A percentile compares a stretch with the other conserved stretches of the same genome.
phyloP scores from a whole-genome alignment of 2,329 filamentous ascomycete genomes.

The Pseudogymnoascus sp. region DNA sequence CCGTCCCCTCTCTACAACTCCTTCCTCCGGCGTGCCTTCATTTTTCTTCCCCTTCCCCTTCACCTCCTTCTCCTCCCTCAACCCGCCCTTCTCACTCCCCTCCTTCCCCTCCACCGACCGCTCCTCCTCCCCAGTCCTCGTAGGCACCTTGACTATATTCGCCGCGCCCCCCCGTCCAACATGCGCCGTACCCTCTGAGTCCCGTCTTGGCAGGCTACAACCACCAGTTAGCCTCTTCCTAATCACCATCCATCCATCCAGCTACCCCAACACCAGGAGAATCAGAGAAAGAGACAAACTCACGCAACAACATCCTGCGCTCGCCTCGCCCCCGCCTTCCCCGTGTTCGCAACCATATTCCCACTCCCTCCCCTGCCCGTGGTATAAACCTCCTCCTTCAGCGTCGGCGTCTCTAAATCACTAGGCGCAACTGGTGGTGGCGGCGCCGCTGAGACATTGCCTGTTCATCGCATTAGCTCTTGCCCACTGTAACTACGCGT shows the following conservation, averaged over 20 bases:
- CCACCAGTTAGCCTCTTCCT: slow-evolving; percentile 5
- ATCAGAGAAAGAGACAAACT: slow-evolving; percentile 25
- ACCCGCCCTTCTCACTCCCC: background rate
- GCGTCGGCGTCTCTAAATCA: slow-evolving; percentile 71
- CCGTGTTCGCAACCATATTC: slow-evolving; percentile 72
- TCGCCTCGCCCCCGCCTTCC: slow-evolving; percentile 63
- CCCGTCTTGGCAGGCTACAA: slow-evolving; percentile 39
- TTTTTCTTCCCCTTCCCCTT: background rate
- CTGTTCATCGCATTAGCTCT: slow-evolving; percentile 20
- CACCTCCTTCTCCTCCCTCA: background rate
- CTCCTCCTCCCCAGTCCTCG: slow-evolving; percentile 31
- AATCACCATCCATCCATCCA: too few relatives aligned
- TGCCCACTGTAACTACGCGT: background rate
- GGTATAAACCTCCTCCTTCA: slow-evolving; percentile 78
- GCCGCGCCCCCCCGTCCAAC: slow-evolving; percentile 68
- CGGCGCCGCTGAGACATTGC: slow-evolving; percentile 54
- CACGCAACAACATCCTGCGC: slow-evolving; percentile 76
- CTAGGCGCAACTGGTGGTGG: slow-evolving; percentile 40
- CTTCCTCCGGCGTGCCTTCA: background rate
- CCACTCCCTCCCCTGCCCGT: slow-evolving; percentile 83
- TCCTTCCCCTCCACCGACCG: background rate
- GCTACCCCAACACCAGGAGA: too few relatives aligned
- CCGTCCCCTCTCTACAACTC: background rate
- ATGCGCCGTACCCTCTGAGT: slow-evolving; percentile 48
- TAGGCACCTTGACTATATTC: slow-evolving; percentile 42